A percentile compares a stretch with the other conserved stretches of the same genome.
These are phyloP conservation scores for Aspergillus biplanus DNA, from an alignment of 495 filamentous ascomycete species.

Conservation along the genomic window DNA sequence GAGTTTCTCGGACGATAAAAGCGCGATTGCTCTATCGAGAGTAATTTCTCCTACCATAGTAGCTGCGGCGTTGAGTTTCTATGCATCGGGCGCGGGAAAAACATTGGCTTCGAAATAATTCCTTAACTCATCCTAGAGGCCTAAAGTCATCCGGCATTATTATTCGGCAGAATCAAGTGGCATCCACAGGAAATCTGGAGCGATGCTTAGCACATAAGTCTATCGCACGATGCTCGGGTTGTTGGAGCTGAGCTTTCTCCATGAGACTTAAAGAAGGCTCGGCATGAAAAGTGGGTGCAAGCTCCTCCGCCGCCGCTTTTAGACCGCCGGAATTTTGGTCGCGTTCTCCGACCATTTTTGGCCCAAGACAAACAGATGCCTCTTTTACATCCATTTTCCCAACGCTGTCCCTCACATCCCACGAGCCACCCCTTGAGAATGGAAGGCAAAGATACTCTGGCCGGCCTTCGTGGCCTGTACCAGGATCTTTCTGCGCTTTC, in stretches of 20 bases:
- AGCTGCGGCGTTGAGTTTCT: constrained; percentile 9
- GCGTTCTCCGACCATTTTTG: constrained; percentile 44
- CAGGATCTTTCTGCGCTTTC: constrained; percentile 73
- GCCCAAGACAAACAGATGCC: constrained; percentile 35
- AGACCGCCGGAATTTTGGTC: constrained; percentile 43
- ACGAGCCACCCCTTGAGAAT: constrained; percentile 43
- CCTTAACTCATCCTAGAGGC: constrained; percentile 9
- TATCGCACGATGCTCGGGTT: not conserved
- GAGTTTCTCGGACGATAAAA: constrained; percentile 56
- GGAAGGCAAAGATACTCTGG: constrained; percentile 66
- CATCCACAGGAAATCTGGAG: not conserved
- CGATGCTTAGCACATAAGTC: not conserved
- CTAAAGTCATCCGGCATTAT: constrained; percentile 8
- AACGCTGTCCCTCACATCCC: constrained; percentile 28
- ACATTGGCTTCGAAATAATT: not conserved
- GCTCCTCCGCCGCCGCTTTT: constrained; percentile 26
- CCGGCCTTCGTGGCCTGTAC: constrained; percentile 74
- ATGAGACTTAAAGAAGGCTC: constrained; percentile 2
- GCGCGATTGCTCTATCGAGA: constrained; percentile 42
- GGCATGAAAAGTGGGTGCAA: constrained; percentile 6
- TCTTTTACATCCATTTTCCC: constrained; percentile 26
- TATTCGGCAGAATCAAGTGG: not conserved
- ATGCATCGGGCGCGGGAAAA: constrained; percentile 4
- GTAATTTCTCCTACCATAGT: constrained; percentile 41
- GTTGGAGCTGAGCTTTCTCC: constrained; percentile 5